These are phyloP conservation scores for Hypoxylon sp. DNA, from an alignment of 2,329 filamentous ascomycete genomes.

Conservation along the genomic window DNA sequence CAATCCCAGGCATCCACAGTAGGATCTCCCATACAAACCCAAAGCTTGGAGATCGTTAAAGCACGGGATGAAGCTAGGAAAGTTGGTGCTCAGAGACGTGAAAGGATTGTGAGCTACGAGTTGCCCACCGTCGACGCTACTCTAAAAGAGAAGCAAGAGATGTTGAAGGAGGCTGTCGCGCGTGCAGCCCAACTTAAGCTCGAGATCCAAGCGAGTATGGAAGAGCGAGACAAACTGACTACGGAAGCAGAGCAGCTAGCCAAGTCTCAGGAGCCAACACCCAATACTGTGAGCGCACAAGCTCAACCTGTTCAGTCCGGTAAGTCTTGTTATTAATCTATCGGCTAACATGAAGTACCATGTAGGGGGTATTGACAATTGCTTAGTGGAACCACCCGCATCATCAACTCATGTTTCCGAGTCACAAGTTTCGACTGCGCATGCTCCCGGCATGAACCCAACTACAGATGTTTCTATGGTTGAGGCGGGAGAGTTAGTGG, in stretches of 20 bases:
- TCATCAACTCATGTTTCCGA: constrained; percentile 6
- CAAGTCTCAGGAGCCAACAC: constrained; percentile 26
- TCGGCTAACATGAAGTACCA: background rate
- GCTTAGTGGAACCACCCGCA: background rate
- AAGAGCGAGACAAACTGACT: constrained; percentile 51
- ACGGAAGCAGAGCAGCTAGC: constrained; percentile 53
- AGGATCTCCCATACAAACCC: constrained; percentile 32
- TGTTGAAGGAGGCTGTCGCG: constrained; percentile 59
- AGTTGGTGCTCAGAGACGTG: constrained; percentile 42
- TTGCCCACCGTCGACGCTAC: constrained; percentile 54
- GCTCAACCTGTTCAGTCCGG: constrained; percentile 19
- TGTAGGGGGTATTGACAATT: constrained; percentile 18
- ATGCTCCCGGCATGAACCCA: constrained; percentile 5
- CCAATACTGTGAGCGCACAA: constrained; percentile 26
- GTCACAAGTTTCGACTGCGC: constrained; percentile 9
- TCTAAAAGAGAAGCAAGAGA: constrained; percentile 60
- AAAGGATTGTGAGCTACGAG: constrained; percentile 55
- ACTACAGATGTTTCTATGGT: constrained; percentile 19
- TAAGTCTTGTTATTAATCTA: constrained; percentile 27
- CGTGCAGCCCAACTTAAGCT: constrained; percentile 62
- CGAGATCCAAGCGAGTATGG: constrained; percentile 56
- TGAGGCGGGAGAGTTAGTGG: constrained; percentile 9
- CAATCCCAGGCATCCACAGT: constrained; percentile 34
- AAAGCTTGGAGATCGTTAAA: constrained; percentile 32
- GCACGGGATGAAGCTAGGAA: constrained; percentile 20